phyloP scores from a whole-genome alignment of 305 asterid species.

The Stenogyne calaminthoides region DNA sequence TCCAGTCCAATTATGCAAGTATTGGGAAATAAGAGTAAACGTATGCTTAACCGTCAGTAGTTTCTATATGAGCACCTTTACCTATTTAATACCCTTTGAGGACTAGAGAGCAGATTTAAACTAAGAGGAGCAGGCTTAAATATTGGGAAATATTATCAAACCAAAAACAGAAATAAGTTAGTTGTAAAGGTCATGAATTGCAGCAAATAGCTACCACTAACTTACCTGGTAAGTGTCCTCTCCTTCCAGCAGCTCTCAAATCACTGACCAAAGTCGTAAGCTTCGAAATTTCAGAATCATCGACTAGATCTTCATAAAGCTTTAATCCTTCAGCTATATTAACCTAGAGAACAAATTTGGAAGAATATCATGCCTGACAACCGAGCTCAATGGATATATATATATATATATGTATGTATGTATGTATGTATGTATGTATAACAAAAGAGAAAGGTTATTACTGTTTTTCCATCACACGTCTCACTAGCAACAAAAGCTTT shows the following conservation, averaged over 20 bases:
- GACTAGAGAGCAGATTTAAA: conserved; percentile 12
- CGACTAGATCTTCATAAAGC: conserved; percentile 63
- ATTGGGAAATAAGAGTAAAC: conserved; percentile 7
- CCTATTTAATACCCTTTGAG: conserved; percentile 10
- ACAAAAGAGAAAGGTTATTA: conserved; percentile 37
- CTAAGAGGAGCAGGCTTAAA: conserved; percentile 10
- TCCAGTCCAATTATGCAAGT: neutral
- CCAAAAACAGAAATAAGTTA: conserved; percentile 11
- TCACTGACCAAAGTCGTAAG: conserved; percentile 67
- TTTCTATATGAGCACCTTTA: conserved; percentile 13
- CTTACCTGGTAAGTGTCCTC: conserved; percentile 83
- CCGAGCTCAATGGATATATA: conserved; percentile 23
- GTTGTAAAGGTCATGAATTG: conserved; percentile 12
- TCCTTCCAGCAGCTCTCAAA: conserved; percentile 81
- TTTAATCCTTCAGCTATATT: conserved; percentile 86
- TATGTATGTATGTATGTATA: neutral
- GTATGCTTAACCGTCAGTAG: conserved; percentile 22
- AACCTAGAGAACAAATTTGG: conserved; percentile 46
- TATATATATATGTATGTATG: neutral
- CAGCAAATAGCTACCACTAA: conserved; percentile 31
- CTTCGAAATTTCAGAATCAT: conserved; percentile 60
- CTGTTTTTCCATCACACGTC: conserved; percentile 69
- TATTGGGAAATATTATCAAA: neutral
- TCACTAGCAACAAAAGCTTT: conserved; percentile 73
- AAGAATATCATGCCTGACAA: conserved; percentile 30